These are phyloP conservation scores for Spirogloea muscicola DNA, from an alignment of 139 green algal species.

Conservation along the genomic window DNA sequence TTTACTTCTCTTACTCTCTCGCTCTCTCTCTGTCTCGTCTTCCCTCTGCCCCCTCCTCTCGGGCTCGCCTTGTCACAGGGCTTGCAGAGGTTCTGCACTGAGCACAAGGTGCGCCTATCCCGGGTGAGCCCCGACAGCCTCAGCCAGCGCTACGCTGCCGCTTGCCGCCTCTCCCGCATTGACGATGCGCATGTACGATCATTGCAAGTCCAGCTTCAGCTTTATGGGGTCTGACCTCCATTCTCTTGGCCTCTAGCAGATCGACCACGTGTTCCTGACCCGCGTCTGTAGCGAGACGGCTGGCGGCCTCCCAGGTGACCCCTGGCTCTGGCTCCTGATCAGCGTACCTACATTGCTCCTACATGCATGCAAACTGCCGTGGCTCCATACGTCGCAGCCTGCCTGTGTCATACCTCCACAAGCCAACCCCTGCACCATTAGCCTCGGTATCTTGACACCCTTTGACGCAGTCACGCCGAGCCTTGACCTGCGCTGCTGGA, in stretches of 20 bases:
- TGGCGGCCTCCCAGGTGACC: constrained; percentile 76
- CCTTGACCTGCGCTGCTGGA: no score
- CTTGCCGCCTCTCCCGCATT: no score
- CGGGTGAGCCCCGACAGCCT: constrained; percentile 56
- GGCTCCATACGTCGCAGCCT: neutral
- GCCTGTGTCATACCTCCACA: neutral
- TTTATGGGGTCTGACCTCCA: no score
- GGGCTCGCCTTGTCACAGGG: constrained; percentile 55
- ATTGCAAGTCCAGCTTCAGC: no score
- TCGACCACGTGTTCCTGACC: constrained; percentile 63
- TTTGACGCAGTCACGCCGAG: neutral
- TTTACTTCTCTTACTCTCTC: no score
- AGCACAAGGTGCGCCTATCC: constrained; percentile 76
- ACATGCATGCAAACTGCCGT: neutral
- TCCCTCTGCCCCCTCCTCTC: no score
- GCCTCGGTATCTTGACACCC: neutral
- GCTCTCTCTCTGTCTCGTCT: no score
- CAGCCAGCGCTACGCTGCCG: no score
- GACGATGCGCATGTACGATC: no score
- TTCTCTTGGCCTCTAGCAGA: constrained; percentile 16
- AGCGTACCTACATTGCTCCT: neutral
- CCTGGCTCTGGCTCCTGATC: neutral
- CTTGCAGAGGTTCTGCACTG: constrained; percentile 79
- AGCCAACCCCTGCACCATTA: neutral
- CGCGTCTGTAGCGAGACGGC: constrained; percentile 65